Conservation (phyloP, 257 asterid genomes). For the Solanum megistacrolobum region DNA sequence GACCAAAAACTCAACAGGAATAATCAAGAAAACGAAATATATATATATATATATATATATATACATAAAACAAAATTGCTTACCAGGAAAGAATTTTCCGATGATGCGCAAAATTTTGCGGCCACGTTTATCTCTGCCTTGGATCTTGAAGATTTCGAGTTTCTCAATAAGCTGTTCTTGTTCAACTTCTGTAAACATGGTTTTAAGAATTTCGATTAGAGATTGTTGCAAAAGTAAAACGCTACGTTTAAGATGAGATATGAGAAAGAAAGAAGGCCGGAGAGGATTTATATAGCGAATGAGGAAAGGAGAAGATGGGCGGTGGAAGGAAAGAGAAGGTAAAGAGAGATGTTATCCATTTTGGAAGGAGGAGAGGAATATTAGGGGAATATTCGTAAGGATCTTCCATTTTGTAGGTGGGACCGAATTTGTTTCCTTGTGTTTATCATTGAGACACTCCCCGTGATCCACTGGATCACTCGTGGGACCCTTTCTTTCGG, state of each 20-base stretch:
- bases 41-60: not conserved
- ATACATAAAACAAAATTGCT: not conserved
- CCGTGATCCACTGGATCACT: not conserved
- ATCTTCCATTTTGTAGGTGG: slow-evolving; percentile 24
- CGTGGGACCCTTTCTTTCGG: not conserved
- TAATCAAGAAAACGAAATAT: not conserved
- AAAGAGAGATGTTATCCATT: not conserved
- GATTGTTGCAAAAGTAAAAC: not conserved
- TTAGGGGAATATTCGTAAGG: slow-evolving; percentile 41
- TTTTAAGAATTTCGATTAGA: not conserved
- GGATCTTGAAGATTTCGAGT: slow-evolving; percentile 53
- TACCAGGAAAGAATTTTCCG: slow-evolving; percentile 85
- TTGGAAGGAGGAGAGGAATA: not conserved
- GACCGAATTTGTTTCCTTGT: not conserved
- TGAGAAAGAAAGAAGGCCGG: not conserved
- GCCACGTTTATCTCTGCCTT: slow-evolving; percentile 67
- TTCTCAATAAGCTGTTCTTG: slow-evolving; percentile 39
- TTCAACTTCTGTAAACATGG: slow-evolving; percentile 21
- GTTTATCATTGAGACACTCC: not conserved
- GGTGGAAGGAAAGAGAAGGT: not conserved
- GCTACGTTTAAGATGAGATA: not conserved
- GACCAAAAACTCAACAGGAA: not conserved
- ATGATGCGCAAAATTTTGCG: slow-evolving; percentile 57
- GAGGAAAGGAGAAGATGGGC: not conserved
- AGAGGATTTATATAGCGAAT: not conserved